A percentile compares a stretch with the other conserved stretches of the same genome.
Conservation (phyloP, 1,284 basidiomycete species). For the Boletus sp. region DNA sequence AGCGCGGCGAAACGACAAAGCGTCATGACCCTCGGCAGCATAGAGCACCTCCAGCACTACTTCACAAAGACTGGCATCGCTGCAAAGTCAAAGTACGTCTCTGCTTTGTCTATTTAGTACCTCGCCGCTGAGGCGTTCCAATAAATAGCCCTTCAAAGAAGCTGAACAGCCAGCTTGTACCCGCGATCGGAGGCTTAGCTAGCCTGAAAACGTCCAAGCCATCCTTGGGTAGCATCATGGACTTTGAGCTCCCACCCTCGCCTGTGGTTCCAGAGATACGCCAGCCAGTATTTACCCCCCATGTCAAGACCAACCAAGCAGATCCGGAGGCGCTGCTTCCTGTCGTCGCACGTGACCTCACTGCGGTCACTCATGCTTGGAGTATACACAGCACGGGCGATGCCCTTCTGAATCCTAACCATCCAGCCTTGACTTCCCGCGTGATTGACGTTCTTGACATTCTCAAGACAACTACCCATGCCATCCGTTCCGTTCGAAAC, state of each 20-base stretch:
- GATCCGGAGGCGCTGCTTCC: conserved; percentile 71
- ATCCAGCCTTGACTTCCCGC: not conserved
- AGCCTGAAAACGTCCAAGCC: conserved; percentile 37
- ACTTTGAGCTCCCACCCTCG: conserved; percentile 66
- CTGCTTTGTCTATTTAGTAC: not conserved
- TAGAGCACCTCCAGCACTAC: conserved; percentile 84
- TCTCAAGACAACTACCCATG: conserved; percentile 70
- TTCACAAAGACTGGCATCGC: conserved; percentile 80
- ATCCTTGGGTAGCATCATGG: conserved; percentile 39
- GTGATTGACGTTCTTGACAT: conserved; percentile 57
- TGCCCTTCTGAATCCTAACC: conserved; percentile 3
- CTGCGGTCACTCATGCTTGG: conserved; percentile 57
- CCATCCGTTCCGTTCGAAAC: conserved; percentile 75
- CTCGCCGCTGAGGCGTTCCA: conserved; percentile 2
- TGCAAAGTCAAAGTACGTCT: conserved; percentile 65
- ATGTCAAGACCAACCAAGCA: conserved; percentile 61
- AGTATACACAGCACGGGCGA: conserved; percentile 29
- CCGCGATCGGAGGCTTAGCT: conserved; percentile 60
- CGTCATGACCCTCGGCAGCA: conserved; percentile 82
- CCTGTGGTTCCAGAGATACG: conserved; percentile 50
- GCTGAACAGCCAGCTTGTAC: conserved; percentile 59
- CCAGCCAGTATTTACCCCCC: conserved; percentile 45
- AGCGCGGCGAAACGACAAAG: conserved; percentile 83
- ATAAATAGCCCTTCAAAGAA: conserved; percentile 54
- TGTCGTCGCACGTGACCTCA: conserved; percentile 66